These are phyloP conservation scores for Teunomyces cretensis DNA, from an alignment of 805 yeast genomes.

Conservation along the genomic window DNA sequence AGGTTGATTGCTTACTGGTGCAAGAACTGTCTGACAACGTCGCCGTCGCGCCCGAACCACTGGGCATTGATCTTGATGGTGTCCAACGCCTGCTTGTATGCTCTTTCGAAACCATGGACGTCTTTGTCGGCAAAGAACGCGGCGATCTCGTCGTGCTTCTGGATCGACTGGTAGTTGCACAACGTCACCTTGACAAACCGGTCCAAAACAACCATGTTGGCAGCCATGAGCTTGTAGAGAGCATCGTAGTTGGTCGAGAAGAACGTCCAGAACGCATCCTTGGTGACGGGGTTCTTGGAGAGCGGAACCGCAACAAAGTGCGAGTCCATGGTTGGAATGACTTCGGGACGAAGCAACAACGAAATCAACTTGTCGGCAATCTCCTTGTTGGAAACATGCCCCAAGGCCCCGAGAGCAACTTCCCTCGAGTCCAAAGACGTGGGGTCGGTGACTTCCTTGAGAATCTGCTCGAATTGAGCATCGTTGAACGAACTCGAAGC, in stretches of 20 bases:
- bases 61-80: conserved; percentile 46
- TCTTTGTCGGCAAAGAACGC: conserved; percentile 47
- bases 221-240: conserved; percentile 44
- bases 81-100: conserved; percentile 57
- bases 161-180: conserved; percentile 37
- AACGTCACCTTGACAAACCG: conserved; percentile 43
- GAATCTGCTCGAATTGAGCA: conserved; percentile 38
- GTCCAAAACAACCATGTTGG: conserved; percentile 53
- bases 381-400: conserved; percentile 38
- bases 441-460: conserved; percentile 50
- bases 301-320: conserved; percentile 50
- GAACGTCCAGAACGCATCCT: conserved; percentile 48
- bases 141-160: conserved; percentile 35
- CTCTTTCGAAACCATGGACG: conserved; percentile 56
- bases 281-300: conserved; percentile 44
- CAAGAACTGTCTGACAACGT: conserved; percentile 47
- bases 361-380: conserved; percentile 40
- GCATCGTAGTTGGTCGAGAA: conserved; percentile 47
- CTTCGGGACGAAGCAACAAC: conserved; percentile 39
- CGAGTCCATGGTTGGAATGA: conserved; percentile 59
- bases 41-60: conserved; percentile 51
- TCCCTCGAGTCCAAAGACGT: conserved; percentile 59
- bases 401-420: conserved; percentile 55
- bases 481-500: conserved; percentile 31
- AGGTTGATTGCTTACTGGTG: too few relatives aligned